Base-by-base conservation (phyloP, 495 filamentous ascomycete species). In the Penicillium riverlandense region DNA sequence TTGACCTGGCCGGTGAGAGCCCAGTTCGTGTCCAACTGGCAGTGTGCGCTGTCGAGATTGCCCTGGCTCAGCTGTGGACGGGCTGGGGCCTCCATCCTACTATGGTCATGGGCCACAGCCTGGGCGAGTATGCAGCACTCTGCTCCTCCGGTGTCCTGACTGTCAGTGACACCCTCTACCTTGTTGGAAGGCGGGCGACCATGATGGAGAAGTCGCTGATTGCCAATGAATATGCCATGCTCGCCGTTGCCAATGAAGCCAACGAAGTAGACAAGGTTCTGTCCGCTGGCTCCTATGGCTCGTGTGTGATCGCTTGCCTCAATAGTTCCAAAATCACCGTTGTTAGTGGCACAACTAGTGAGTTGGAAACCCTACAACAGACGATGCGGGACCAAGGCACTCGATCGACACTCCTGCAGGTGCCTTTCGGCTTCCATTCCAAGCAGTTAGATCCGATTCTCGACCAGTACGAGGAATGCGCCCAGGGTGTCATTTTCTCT, bases 61-160 rank as follows among this genome's bases (percentile, higher is more conserved):
- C 90, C 4, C 70, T 94, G 40, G 82, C 86, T 14, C 80, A 80
- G 38, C 76, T 90, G 43, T 96, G 90, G 90, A 64, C 53, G 14
- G 82, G 86, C 7, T 84, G 87, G 76, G 90, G 86, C 30, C 73
- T 94, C 45, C 77, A 63, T 14, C 90, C 90, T 13, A 71, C 76
- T 40, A 83, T 81, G 31, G 86, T 95, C 2, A 69, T 95, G 29
- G 90, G 90, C 16, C 90, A 96, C 68, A 94, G 88, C 59, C 54
- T 82, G 10, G 90, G 90, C 45, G 89, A 96, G 59, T 95, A 91
- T 65, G 88, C 90, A 37, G 90, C 90, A 11, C 69, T 95, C 2
- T 75, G 90, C 53, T 80, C 83, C 29, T 80, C 89, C n/a, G 90
- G 88, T 40, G 82, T 95, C 10, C 63, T 96, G 8, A 85, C 84